Evolutionary conservation across 2,329 filamentous ascomycete genomes (phyloP).

Genomic region (Fusarium sp.): DNA sequence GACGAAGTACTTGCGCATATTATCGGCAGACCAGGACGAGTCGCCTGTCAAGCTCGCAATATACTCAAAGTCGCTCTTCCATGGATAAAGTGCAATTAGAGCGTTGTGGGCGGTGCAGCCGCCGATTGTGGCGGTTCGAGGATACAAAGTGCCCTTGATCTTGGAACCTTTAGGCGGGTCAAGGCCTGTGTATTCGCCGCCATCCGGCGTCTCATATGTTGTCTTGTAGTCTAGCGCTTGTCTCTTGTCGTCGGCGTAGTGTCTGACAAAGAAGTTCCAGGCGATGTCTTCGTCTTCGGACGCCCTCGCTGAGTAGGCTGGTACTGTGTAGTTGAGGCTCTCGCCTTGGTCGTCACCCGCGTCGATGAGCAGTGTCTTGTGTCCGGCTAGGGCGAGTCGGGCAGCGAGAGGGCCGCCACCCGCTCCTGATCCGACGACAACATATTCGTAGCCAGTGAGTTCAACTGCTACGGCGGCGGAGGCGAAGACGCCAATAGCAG

Average conservation of each 20-base stretch:
- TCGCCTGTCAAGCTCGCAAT: conserved; percentile 73
- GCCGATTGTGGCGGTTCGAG: conserved; percentile 62
- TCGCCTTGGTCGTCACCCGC: conserved; percentile 71
- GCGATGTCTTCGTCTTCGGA: conserved; percentile 70
- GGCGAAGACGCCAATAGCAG: too few relatives aligned
- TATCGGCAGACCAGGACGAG: conserved; percentile 68
- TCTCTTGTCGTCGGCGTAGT: conserved; percentile 68
- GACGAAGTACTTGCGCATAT: conserved; percentile 73
- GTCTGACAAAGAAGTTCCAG: conserved; percentile 76
- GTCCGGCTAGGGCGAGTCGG: conserved; percentile 71
- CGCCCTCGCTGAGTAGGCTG: conserved; percentile 66
- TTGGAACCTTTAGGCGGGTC: conserved; percentile 58
- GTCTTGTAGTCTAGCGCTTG: conserved; percentile 72
- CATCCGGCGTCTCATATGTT: conserved; percentile 65
- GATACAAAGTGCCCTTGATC: conserved; percentile 63
- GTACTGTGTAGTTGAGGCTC: conserved; percentile 65
- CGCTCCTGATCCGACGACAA: conserved; percentile 74
- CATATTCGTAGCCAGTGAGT: conserved; percentile 64
- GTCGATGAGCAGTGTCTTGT: conserved; percentile 73
- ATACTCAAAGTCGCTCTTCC: conserved; percentile 71
- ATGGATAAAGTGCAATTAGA: conserved; percentile 71
- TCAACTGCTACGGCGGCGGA: too few relatives aligned
- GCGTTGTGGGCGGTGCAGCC: conserved; percentile 73
- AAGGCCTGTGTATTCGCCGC: conserved; percentile 64
- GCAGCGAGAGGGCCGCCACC: conserved; percentile 72